These are phyloP conservation scores for Boletellus ananas DNA, from an alignment of 768 basidiomycete species.

Conservation along the genomic window DNA sequence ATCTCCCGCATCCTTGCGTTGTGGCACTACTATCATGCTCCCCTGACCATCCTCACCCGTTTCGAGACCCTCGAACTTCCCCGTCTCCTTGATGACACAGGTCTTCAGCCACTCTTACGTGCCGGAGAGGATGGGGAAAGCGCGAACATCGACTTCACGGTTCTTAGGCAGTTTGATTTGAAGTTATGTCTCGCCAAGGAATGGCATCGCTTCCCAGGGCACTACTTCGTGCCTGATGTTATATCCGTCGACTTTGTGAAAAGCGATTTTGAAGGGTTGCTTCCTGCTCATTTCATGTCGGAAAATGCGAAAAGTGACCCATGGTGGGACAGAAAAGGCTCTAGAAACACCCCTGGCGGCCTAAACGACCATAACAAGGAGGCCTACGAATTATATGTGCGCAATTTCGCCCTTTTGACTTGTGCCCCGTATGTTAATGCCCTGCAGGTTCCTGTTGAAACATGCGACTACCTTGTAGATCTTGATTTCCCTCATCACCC, in stretches of 20 bases:
- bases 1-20: constrained; percentile 77
- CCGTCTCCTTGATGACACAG: constrained; percentile 69
- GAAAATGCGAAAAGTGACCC: constrained; percentile 27
- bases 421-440: constrained; percentile 4
- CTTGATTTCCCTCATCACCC: constrained; percentile 79
- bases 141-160: constrained; percentile 59
- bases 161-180: constrained; percentile 65
- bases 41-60: constrained; percentile 62
- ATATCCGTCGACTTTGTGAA: constrained; percentile 85
- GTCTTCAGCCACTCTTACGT: constrained; percentile 50
- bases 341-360: constrained; percentile 53
- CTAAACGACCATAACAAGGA: constrained; percentile 90
- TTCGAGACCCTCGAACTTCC: constrained; percentile 82
- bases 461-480: constrained; percentile 90
- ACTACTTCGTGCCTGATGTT: constrained; percentile 82
- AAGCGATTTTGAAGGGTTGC: constrained; percentile 84
- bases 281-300: constrained; percentile 75
- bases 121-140: constrained; percentile 42
- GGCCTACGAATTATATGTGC: constrained; percentile 72
- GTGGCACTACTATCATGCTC: constrained; percentile 88
- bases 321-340: constrained; percentile 48
- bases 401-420: constrained; percentile 20
- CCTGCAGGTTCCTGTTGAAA: constrained; percentile 57
- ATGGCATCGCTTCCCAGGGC: constrained; percentile 93
- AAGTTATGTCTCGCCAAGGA: constrained; percentile 88